Evolutionary conservation across 208 protist species (phyloP), one percentile per base, ranked within the genome.

Genomic region (Crithidia expoeki): DNA sequence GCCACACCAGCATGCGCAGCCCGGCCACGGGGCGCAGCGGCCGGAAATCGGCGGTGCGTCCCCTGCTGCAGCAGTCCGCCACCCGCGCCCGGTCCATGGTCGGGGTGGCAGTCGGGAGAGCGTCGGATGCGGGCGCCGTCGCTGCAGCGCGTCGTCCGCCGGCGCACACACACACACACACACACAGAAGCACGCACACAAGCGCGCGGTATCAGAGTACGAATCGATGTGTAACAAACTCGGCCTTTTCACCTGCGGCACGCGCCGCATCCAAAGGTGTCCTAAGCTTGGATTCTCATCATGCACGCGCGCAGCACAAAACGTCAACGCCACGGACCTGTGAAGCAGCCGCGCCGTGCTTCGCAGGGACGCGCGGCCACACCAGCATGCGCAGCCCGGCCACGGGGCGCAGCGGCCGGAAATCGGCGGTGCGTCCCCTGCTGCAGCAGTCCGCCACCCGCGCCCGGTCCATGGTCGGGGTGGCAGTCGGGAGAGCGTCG

Each of bases 281-380:
- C 78, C 78, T 83, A 83, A 81, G 68, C 80, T 79, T 80, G 80
- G 51, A 74, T 55, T 80, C 50, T 81, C 68, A 81, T 81, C 72
- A 85, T 55, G 42, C 25, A 78, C 16, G n/a, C 47, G 25, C 47
- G 14, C 64, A 12, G 25, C 40, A 30, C 30, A 57, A 56, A 52
- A 7, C 9, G 21, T 36, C 36, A 42, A 12, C 36, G 12, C 36
- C 6, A 42, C 36, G 21, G 14, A 21, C 44, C 10, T 4, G 12
- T 23, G 12, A 21, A 12, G 4, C 44, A 49, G 44, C 32, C 74
- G 30, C 17, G 19, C 23, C 30, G 33, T 38, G 23, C 4, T n/a
- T 25, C 27, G 38, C 47, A 72, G 21, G 21, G 36, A 61, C 49
- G 34, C 28, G 50, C 62, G 49, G 21, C 27, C 5, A 12, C 36